Percentiles rank a stretch among this genome's conserved stretches.
These are phyloP conservation scores for Naegleria gruberi DNA, from an alignment of 208 protist genomes.

Conservation along the genomic window DNA sequence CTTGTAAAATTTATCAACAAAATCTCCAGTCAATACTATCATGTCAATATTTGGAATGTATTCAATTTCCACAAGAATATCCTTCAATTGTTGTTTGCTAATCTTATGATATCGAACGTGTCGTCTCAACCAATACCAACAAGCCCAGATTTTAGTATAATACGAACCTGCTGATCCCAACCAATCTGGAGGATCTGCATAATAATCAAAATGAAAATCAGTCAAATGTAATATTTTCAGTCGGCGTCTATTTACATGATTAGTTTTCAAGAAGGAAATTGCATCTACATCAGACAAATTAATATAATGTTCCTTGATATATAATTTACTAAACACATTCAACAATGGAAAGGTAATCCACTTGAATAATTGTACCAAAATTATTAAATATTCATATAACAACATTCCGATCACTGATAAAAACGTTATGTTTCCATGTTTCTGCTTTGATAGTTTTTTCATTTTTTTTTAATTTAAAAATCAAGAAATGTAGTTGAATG, in stretches of 20 bases:
- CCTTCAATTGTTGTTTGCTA: background rate
- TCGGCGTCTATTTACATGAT: background rate
- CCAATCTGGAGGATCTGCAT: background rate
- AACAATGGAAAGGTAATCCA: background rate
- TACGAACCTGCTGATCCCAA: no score
- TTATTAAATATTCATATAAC: background rate
- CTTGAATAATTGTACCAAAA: background rate
- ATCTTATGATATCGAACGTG: background rate
- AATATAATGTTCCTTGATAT: background rate
- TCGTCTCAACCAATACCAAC: background rate
- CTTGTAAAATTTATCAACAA: background rate
- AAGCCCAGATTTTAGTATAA: background rate
- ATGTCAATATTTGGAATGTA: background rate
- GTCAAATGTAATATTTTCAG: background rate
- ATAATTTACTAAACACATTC: background rate
- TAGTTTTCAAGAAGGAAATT: background rate
- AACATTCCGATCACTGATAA: background rate
- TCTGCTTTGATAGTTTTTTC: no score
- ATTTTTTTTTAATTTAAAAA: no score
- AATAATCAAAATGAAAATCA: conserved; percentile 7
- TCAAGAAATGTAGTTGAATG: no score
- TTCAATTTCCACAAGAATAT: background rate
- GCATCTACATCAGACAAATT: background rate
- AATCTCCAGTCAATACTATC: background rate
- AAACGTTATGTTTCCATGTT: no score